Conservation (phyloP, 1,139 yeast species). For the Insectozyma bohioensis region DNA sequence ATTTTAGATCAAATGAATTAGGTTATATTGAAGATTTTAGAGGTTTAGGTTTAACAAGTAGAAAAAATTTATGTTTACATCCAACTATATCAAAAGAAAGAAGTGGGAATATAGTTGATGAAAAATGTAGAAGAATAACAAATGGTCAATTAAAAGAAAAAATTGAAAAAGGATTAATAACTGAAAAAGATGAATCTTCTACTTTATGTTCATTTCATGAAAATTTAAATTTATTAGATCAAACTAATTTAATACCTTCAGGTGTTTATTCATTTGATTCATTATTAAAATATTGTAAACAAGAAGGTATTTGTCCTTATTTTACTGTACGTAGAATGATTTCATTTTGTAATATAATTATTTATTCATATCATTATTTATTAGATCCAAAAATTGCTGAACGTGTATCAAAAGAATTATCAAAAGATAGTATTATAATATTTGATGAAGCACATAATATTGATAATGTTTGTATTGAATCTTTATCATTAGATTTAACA, state of each 20-base stretch:
- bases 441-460: constrained; percentile 99
- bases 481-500: constrained; percentile 76
- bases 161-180: constrained; percentile 57
- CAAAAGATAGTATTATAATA: constrained; percentile 89
- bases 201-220: constrained; percentile 80
- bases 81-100: constrained; percentile 85
- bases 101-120: constrained; percentile 94
- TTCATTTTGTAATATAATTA: constrained; percentile 88
- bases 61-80: constrained; percentile 91
- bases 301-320: constrained; percentile 86
- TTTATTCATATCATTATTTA: constrained; percentile 93
- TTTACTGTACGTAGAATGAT: constrained; percentile 98
- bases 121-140: constrained; percentile 90
- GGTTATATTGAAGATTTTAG: constrained; percentile 87
- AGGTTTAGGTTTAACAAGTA: constrained; percentile 89
- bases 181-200: constrained; percentile 43
- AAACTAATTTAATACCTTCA: constrained; percentile 81
- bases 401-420: constrained; percentile 85
- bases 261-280: constrained; percentile 96
- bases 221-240: constrained; percentile 79
- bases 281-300: constrained; percentile 71
- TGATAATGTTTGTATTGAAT: constrained; percentile 97
- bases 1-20: constrained; percentile 73
- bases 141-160: constrained; percentile 81
- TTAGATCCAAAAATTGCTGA: constrained; percentile 97